These are phyloP conservation scores for Pinus taeda DNA, from an alignment of 75 land plant species.

Conservation along the genomic window DNA sequence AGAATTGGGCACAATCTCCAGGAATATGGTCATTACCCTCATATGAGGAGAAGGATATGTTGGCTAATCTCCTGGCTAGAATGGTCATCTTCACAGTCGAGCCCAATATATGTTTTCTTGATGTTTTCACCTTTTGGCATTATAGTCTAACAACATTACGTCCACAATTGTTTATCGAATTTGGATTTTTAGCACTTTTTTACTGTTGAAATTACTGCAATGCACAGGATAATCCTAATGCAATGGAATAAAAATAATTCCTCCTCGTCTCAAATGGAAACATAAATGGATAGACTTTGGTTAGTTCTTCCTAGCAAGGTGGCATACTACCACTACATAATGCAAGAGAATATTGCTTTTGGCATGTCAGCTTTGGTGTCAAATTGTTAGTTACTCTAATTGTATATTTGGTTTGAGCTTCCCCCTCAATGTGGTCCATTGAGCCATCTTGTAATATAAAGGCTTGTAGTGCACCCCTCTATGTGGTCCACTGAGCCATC, in stretches of 20 bases:
- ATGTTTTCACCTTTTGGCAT: slow-evolving; percentile 71
- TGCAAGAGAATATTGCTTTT: slow-evolving; percentile 68
- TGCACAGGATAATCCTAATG: slow-evolving; percentile 46
- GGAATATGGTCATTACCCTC: too few species aligned
- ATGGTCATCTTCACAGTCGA: slow-evolving; percentile 82
- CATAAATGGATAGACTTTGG: slow-evolving; percentile 67
- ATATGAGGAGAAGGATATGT: too few species aligned
- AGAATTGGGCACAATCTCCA: too few species aligned
- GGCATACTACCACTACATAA: slow-evolving; percentile 66
- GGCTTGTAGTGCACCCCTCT: too few species aligned
- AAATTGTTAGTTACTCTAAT: too few species aligned
- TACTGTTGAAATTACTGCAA: slow-evolving; percentile 33
- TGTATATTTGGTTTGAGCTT: too few species aligned
- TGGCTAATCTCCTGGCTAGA: too few species aligned
- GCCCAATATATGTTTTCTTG: slow-evolving; percentile 54
- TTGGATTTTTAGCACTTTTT: slow-evolving; percentile 20
- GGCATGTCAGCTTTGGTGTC: slow-evolving; percentile 85
- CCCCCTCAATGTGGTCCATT: too few species aligned
- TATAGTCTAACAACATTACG: slow-evolving; percentile 24
- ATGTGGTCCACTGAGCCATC: too few species aligned
- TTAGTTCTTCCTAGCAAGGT: slow-evolving; percentile 73
- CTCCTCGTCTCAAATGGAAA: slow-evolving; percentile 79
- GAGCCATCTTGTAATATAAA: too few species aligned
- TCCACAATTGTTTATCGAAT: slow-evolving; percentile 33
- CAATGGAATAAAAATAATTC: slow-evolving; percentile 67